These are phyloP conservation scores for Discostella stelligeroides DNA, from an alignment of 108 stramenopile species.

Conservation along the genomic window DNA sequence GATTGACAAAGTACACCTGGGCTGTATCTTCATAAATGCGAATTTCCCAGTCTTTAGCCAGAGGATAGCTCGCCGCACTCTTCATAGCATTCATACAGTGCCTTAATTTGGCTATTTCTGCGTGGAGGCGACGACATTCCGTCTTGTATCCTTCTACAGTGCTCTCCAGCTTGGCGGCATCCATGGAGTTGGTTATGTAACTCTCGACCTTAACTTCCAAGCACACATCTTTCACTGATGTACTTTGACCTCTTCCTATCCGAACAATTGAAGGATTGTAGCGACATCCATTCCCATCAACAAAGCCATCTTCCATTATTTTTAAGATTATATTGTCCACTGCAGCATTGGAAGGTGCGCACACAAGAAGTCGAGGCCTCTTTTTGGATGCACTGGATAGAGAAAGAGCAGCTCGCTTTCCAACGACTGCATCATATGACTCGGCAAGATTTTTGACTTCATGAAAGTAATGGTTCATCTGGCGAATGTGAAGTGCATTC, in stretches of 20 bases:
- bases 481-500: slow-evolving; percentile 92
- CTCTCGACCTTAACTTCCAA: slow-evolving; percentile 78
- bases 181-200: slow-evolving; percentile 59
- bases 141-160: slow-evolving; percentile 71
- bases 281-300: slow-evolving; percentile 87
- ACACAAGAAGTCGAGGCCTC: slow-evolving; percentile 87
- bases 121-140: slow-evolving; percentile 63
- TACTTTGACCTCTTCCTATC: slow-evolving; percentile 81
- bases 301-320: slow-evolving; percentile 90
- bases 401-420: slow-evolving; percentile 40
- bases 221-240: slow-evolving; percentile 67
- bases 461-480: slow-evolving; percentile 87
- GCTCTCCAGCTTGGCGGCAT: slow-evolving; percentile 60
- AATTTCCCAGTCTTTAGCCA: slow-evolving; percentile 92
- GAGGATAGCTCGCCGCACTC: slow-evolving; percentile 64
- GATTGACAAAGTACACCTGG: slow-evolving; percentile 86
- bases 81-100: slow-evolving; percentile 74
- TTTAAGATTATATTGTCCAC: slow-evolving; percentile 97
- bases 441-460: slow-evolving; percentile 73
- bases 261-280: slow-evolving; percentile 96
- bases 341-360: slow-evolving; percentile 97
- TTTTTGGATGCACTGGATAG: slow-evolving; percentile 57
- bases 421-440: slow-evolving; percentile 59
- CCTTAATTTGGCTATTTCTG: slow-evolving; percentile 62
- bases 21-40: slow-evolving; percentile 77